Conservation (phyloP, 1,284 basidiomycete species). For the Papiliotrema flavescens region DNA sequence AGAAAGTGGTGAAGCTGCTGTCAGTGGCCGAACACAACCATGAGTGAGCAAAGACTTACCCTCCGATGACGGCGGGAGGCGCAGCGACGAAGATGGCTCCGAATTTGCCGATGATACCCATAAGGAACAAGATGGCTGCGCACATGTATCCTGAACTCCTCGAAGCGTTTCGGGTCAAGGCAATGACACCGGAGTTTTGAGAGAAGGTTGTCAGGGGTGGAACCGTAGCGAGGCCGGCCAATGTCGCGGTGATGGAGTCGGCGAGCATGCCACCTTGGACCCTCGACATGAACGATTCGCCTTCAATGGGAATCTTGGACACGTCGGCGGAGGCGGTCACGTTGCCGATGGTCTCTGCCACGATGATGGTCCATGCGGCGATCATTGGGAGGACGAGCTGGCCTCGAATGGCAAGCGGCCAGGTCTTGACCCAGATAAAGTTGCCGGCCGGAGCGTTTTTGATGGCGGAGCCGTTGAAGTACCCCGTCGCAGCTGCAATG, state of each 20-base stretch:
- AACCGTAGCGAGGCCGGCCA: slow-evolving; percentile 31
- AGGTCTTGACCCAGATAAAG: slow-evolving; percentile 34
- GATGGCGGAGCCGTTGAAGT: slow-evolving; percentile 25
- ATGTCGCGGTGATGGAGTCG: slow-evolving; percentile 27
- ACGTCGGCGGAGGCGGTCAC: slow-evolving; percentile 29
- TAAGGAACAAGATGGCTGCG: slow-evolving; percentile 29
- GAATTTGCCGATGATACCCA: slow-evolving; percentile 35
- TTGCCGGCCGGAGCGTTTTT: slow-evolving; percentile 21
- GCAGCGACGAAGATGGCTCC: slow-evolving; percentile 33
- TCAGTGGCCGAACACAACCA: neutral
- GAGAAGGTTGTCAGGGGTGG: slow-evolving; percentile 37
- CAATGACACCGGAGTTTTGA: slow-evolving; percentile 37
- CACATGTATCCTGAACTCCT: slow-evolving; percentile 32
- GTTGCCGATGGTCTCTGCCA: slow-evolving; percentile 34
- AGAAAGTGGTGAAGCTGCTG: slow-evolving; percentile 31
- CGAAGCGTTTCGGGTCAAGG: slow-evolving; percentile 35
- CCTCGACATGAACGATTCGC: slow-evolving; percentile 24
- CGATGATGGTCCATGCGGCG: slow-evolving; percentile 29
- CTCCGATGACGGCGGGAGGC: slow-evolving; percentile 22
- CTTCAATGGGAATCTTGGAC: slow-evolving; percentile 21
- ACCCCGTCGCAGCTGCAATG: slow-evolving; percentile 32
- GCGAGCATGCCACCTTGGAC: slow-evolving; percentile 37
- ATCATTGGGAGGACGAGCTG: slow-evolving; percentile 35
- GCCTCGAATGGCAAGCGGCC: slow-evolving; percentile 21
- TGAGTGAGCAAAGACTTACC: neutral